A percentile compares a stretch with the other conserved stretches of the same genome.
These are phyloP conservation scores for Diversispora eburnea DNA, from an alignment of 192 early-diverging fungal species.

Conservation along the genomic window DNA sequence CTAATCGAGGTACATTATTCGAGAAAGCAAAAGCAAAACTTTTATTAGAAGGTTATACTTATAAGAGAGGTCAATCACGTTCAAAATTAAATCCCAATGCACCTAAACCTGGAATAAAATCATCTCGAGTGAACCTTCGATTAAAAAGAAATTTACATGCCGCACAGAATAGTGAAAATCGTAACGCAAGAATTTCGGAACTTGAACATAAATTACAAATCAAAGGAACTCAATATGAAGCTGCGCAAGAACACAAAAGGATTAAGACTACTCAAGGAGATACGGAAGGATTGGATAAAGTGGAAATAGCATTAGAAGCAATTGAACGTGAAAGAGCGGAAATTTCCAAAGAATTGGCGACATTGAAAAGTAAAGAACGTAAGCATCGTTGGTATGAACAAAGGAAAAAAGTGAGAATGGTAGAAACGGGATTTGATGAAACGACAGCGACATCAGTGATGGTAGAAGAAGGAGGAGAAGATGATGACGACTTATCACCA, in stretches of 20 bases:
- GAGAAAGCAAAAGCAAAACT: conserved; percentile 50
- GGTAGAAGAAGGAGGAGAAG: too few relatives aligned
- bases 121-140: conserved; percentile 32
- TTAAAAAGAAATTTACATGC: conserved; percentile 44
- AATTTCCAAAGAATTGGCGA: conserved; percentile 35
- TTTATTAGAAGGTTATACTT: conserved; percentile 47
- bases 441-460: too few relatives aligned
- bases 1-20: conserved; percentile 46
- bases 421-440: conserved; percentile 25
- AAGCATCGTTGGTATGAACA: conserved; percentile 61
- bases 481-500: too few relatives aligned
- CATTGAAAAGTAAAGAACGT: conserved; percentile 50
- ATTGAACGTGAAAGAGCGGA: conserved; percentile 33
- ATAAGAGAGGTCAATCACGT: conserved; percentile 54
- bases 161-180: conserved; percentile 33
- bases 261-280: conserved; percentile 29
- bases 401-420: conserved; percentile 37
- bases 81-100: conserved; percentile 51
- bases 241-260: conserved; percentile 30
- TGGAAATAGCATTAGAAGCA: conserved; percentile 25
- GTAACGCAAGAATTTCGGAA: conserved; percentile 35
- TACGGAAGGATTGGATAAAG: conserved; percentile 26
- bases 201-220: conserved; percentile 37
- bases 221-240: conserved; percentile 34
- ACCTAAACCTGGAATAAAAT: conserved; percentile 32